These are phyloP conservation scores for Dimocarpus longan DNA, from an alignment of 345 rosid species.

Conservation along the genomic window DNA sequence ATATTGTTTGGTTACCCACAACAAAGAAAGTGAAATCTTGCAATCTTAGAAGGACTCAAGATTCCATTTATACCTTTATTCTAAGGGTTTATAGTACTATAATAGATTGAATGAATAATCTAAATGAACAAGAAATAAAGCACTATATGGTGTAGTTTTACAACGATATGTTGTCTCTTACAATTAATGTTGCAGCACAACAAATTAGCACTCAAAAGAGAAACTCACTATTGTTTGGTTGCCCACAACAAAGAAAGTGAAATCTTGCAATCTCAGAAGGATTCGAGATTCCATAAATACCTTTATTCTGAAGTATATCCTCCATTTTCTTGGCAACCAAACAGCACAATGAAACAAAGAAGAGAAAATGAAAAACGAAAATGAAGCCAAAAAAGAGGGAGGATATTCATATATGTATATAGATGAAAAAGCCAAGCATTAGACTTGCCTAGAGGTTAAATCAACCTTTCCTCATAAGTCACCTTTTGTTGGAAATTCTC, in stretches of 20 bases:
- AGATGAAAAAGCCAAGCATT: slow-evolving; percentile 53
- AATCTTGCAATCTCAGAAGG: slow-evolving; percentile 18
- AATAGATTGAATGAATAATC: background rate
- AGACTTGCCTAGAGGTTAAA: slow-evolving; percentile 66
- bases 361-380: background rate
- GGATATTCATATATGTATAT: background rate
- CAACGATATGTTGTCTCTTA: background rate
- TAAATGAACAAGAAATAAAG: slow-evolving; percentile 8
- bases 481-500: background rate
- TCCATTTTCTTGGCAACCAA: slow-evolving; percentile 42
- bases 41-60: slow-evolving; percentile 1
- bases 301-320: slow-evolving; percentile 25
- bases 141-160: background rate
- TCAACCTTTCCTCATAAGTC: slow-evolving; percentile 24
- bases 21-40: slow-evolving; percentile 16
- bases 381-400: background rate
- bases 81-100: background rate
- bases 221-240: slow-evolving; percentile 8
- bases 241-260: slow-evolving; percentile 12
- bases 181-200: background rate
- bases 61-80: slow-evolving; percentile 15
- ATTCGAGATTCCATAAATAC: background rate
- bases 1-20: slow-evolving; percentile 19
- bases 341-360: slow-evolving; percentile 11
- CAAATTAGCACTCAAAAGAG: background rate